phyloP scores from a whole-genome alignment of 1,139 yeast species.

The Pichia sp. region DNA sequence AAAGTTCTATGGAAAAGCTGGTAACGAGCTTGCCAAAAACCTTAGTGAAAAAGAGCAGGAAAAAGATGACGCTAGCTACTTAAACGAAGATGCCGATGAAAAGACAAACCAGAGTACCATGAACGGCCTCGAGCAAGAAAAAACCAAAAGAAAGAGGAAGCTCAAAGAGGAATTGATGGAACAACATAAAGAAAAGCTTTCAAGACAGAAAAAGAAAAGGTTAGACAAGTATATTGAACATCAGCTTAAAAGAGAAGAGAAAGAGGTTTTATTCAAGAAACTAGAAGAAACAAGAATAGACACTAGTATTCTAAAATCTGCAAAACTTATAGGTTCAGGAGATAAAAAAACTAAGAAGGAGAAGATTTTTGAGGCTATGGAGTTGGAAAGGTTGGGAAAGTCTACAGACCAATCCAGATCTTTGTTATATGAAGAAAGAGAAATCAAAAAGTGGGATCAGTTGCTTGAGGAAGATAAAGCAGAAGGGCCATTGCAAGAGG shows the following conservation, averaged over 20 bases:
- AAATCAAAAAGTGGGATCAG: slow-evolving; percentile 60
- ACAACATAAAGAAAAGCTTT: slow-evolving; percentile 61
- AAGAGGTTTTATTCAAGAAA: slow-evolving; percentile 69
- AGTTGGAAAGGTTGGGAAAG: slow-evolving; percentile 68
- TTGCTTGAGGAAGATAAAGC: slow-evolving; percentile 30
- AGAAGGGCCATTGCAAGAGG: slow-evolving; percentile 16
- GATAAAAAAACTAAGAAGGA: slow-evolving; percentile 63
- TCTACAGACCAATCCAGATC: slow-evolving; percentile 60
- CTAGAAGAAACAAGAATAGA: slow-evolving; percentile 70
- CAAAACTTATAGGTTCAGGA: slow-evolving; percentile 76
- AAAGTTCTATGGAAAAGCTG: slow-evolving; percentile 22
- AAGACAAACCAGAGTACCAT: slow-evolving; percentile 8
- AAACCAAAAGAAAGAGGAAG: slow-evolving; percentile 59
- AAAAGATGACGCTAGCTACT: not conserved
- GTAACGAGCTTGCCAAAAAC: not conserved
- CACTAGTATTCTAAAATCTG: slow-evolving; percentile 60
- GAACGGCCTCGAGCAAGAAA: slow-evolving; percentile 44
- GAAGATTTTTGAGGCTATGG: slow-evolving; percentile 68
- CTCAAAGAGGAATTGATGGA: slow-evolving; percentile 55
- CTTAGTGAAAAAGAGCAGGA: not conserved
- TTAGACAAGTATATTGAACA: slow-evolving; percentile 77
- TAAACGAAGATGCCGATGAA: not conserved
- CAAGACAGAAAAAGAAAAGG: slow-evolving; percentile 71
- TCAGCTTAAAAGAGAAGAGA: slow-evolving; percentile 86
- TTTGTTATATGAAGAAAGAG: slow-evolving; percentile 66